Conservation (phyloP, 2,329 filamentous ascomycete species). For the Diaporthe destruens region DNA sequence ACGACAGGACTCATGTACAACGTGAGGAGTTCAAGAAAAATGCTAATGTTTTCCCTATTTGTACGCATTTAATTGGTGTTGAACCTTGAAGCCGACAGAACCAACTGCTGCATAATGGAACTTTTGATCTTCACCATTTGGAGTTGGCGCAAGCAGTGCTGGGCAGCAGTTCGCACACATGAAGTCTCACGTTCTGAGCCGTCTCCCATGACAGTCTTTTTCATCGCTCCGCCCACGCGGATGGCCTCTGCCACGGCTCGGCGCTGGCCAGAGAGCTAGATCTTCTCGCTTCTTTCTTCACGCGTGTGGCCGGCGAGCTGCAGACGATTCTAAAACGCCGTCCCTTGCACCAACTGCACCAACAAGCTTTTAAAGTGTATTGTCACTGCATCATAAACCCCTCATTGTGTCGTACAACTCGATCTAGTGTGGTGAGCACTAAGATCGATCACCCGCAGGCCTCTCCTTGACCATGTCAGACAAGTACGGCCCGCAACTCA, state of each 20-base stretch:
- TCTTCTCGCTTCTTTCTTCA: too few species aligned
- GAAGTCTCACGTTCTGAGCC: not conserved
- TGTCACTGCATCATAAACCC: not conserved
- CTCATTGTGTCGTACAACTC: not conserved
- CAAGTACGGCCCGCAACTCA: not conserved
- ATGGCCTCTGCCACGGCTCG: too few species aligned
- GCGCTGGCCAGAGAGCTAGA: too few species aligned
- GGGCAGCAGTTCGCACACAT: not conserved
- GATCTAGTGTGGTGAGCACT: not conserved
- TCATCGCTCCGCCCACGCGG: too few species aligned
- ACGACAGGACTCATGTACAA: not conserved
- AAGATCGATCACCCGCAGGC: too few species aligned
- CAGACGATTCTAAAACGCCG: too few species aligned
- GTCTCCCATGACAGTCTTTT: not conserved
- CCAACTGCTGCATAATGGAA: not conserved
- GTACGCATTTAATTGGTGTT: not conserved
- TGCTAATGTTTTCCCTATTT: not conserved
- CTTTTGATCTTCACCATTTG: not conserved
- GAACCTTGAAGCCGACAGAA: not conserved
- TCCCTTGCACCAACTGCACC: not conserved
- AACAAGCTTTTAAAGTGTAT: not conserved
- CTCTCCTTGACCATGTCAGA: not conserved
- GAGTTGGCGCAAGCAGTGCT: not conserved
- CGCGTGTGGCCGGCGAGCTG: too few species aligned
- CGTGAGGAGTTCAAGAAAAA: not conserved